A percentile compares a stretch with the other conserved stretches of the same genome.
phyloP scores from a whole-genome alignment of 2,329 filamentous ascomycete species.

The Talaromyces verruculosus region DNA sequence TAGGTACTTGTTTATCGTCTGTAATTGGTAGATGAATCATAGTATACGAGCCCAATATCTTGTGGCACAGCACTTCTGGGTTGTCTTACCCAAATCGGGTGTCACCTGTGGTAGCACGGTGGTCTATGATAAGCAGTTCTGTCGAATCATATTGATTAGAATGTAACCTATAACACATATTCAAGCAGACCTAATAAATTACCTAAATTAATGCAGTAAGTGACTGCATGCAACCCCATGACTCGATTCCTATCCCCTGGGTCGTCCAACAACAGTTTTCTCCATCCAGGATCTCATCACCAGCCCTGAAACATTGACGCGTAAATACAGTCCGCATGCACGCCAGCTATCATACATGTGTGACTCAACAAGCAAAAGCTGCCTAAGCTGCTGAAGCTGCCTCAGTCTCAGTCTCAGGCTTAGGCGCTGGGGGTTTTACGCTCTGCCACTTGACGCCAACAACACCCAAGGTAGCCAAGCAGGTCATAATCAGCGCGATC shows the following conservation, averaged over 20 bases:
- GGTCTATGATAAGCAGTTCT: background rate
- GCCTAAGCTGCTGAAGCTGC: background rate
- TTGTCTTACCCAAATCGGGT: background rate
- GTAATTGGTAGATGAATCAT: background rate
- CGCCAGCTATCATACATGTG: background rate
- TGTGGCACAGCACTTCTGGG: background rate
- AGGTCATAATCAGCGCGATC: background rate
- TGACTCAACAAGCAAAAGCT: background rate
- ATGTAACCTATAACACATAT: background rate
- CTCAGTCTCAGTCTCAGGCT: background rate
- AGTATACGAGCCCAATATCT: background rate
- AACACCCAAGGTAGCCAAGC: background rate
- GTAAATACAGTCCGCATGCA: background rate
- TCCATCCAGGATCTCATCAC: background rate
- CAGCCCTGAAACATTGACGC: background rate
- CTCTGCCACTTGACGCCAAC: slow-evolving; percentile 3
- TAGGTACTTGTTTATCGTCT: background rate
- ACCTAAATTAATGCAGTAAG: background rate
- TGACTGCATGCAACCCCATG: background rate
- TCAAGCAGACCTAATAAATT: background rate
- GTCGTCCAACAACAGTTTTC: background rate
- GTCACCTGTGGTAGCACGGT: background rate
- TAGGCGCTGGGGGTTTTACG: background rate
- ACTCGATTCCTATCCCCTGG: background rate
- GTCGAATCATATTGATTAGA: background rate